phyloP scores from a whole-genome alignment of 306 rosid species.

The Rubus idaeus region DNA sequence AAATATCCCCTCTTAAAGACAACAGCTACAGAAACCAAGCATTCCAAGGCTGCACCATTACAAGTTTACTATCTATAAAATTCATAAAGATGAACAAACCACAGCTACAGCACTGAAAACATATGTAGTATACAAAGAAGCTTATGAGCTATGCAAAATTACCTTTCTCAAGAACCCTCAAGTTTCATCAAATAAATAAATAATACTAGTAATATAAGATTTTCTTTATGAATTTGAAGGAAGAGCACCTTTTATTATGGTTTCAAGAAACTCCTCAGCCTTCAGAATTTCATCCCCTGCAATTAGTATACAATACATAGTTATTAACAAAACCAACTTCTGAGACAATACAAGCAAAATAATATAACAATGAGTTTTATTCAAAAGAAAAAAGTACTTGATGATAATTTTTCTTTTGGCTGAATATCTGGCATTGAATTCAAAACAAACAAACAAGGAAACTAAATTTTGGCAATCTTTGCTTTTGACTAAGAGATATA shows the following conservation, averaged over 20 bases:
- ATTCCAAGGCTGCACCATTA: background rate
- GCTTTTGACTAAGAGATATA: background rate
- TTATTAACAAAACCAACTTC: slow-evolving; percentile 11
- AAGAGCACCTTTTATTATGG: slow-evolving; percentile 72
- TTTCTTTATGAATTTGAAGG: slow-evolving; percentile 17
- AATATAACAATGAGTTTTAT: background rate
- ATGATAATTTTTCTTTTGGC: background rate
- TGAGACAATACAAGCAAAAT: slow-evolving; percentile 14
- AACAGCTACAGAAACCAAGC: background rate
- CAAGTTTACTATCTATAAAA: background rate
- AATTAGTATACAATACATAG: slow-evolving; percentile 13
- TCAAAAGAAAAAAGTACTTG: background rate
- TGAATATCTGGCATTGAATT: background rate
- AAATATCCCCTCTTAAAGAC: background rate
- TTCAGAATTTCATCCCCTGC: slow-evolving; percentile 74
- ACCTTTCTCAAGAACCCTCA: background rate
- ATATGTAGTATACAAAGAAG: background rate
- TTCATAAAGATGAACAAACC: background rate
- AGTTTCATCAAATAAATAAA: slow-evolving; percentile 1
- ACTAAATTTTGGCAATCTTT: background rate
- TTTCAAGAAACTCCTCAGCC: slow-evolving; percentile 84
- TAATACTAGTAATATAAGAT: background rate
- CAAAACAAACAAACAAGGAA: background rate
- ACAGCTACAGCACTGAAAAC: background rate
- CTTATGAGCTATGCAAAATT: background rate